These are phyloP conservation scores for Alternaria panax DNA, from an alignment of 2,329 filamentous ascomycete genomes.

Conservation along the genomic window DNA sequence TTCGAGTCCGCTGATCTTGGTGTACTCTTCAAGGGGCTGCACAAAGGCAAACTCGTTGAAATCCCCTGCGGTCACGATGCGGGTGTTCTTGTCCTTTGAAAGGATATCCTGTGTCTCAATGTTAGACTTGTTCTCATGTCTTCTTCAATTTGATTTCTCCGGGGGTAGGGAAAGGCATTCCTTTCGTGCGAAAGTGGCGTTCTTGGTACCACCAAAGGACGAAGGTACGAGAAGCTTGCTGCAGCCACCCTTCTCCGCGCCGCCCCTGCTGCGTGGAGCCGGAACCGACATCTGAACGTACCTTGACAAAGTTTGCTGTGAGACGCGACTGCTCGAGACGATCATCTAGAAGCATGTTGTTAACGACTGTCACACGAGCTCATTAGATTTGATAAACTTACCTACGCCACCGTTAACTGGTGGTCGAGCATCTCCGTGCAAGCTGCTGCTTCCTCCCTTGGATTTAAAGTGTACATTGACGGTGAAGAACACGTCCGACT, in stretches of 20 bases:
- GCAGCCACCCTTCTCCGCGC: constrained; percentile 26
- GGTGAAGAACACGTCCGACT: constrained; percentile 65
- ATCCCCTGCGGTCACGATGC: constrained; percentile 69
- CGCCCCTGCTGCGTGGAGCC: constrained; percentile 6
- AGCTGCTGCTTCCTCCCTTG: constrained; percentile 70
- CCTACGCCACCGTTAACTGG: constrained; percentile 70
- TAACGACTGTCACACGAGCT: constrained; percentile 5
- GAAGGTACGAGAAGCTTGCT: constrained; percentile 14
- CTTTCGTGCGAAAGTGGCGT: constrained; percentile 28
- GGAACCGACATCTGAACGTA: constrained; percentile 20
- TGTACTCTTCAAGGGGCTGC: constrained; percentile 64
- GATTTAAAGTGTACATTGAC: constrained; percentile 73
- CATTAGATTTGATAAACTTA: constrained; percentile 4
- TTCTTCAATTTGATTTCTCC: neutral
- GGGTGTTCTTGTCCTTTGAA: constrained; percentile 61
- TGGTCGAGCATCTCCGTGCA: constrained; percentile 71
- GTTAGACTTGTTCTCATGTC: constrained; percentile 32
- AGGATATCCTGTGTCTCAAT: constrained; percentile 57
- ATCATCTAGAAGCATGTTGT: constrained; percentile 47
- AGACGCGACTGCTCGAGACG: constrained; percentile 65
- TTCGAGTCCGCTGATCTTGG: constrained; percentile 60
- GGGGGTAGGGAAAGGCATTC: constrained; percentile 5
- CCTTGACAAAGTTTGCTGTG: constrained; percentile 57
- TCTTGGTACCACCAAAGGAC: constrained; percentile 16
- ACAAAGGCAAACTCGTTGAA: constrained; percentile 77